Evolutionary conservation across 805 yeast genomes (phyloP).

Genomic region (Candida maris): DNA sequence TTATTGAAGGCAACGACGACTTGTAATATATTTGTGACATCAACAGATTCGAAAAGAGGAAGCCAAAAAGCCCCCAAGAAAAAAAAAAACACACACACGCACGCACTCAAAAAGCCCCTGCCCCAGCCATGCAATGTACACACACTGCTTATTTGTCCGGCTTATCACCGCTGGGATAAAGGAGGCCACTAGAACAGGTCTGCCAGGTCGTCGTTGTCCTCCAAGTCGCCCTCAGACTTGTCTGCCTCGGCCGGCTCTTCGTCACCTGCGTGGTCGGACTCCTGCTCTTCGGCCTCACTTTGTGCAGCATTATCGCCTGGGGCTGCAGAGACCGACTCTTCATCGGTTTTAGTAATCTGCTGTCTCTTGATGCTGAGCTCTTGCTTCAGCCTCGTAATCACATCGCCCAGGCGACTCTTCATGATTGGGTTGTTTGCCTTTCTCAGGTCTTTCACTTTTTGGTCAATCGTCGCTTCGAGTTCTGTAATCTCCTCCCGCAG

Average conservation of each 20-base stretch:
- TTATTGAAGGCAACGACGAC: no score
- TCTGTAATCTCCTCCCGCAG: constrained; percentile 84
- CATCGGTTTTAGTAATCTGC: constrained; percentile 41
- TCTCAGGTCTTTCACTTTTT: constrained; percentile 67
- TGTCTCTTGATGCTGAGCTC: constrained; percentile 79
- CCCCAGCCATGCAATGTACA: no score
- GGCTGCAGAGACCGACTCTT: no score
- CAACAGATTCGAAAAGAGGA: no score
- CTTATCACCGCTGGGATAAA: no score
- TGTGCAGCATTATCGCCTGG: constrained; percentile 32
- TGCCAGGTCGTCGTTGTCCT: constrained; percentile 26
- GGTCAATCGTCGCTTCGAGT: constrained; percentile 69
- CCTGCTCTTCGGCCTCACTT: constrained; percentile 62
- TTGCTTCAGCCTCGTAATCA: constrained; percentile 69
- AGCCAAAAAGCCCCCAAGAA: no score
- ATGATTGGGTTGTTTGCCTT: constrained; percentile 80
- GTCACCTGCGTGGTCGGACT: constrained; percentile 32
- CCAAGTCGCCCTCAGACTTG: constrained; percentile 27
- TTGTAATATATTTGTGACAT: no score
- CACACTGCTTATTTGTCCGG: no score
- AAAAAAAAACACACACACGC: no score
- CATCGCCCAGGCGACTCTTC: constrained; percentile 80
- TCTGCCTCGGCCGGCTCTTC: constrained; percentile 17
- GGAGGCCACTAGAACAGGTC: constrained; percentile 23
- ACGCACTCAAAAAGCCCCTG: no score